Conservation (phyloP, 2,329 filamentous ascomycete genomes). For the Fusarium scirpi region DNA sequence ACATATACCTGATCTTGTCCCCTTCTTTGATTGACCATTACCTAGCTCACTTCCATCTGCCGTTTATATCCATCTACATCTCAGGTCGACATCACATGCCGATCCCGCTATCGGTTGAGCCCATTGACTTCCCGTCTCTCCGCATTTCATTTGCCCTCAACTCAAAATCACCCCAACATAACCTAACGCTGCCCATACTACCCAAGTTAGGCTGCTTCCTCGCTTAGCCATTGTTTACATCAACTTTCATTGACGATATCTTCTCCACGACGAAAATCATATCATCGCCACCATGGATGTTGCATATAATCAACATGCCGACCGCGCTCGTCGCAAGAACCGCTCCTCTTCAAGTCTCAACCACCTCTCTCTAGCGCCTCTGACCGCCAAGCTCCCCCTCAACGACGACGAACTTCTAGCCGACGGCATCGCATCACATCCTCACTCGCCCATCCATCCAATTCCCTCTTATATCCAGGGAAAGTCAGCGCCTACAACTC, state of each 20-base stretch:
- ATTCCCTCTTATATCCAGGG: constrained; percentile 68
- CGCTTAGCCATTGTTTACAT: constrained; percentile 1
- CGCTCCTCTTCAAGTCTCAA: constrained; percentile 70
- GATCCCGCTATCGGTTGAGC: constrained; percentile 32
- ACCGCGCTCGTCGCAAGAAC: constrained; percentile 68
- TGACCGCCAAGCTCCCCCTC: constrained; percentile 71
- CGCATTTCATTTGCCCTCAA: constrained; percentile 38
- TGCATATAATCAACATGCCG: constrained; percentile 71
- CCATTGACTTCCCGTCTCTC: constrained; percentile 30
- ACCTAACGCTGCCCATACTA: not conserved
- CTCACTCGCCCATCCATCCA: constrained; percentile 47
- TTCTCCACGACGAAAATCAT: not conserved
- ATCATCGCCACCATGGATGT: constrained; percentile 61
- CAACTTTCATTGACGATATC: not conserved
- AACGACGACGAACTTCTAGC: constrained; percentile 63
- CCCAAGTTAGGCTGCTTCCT: constrained; percentile 7
- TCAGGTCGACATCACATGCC: constrained; percentile 41
- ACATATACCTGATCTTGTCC: constrained; percentile 9
- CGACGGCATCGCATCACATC: constrained; percentile 46
- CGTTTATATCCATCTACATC: constrained; percentile 9
- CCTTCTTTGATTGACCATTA: constrained; percentile 18
- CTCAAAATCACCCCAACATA: constrained; percentile 18
- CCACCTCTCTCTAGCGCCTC: constrained; percentile 71
- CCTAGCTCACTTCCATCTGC: constrained; percentile 9
- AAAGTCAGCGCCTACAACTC: constrained; percentile 73